These are phyloP conservation scores for Erythrophleum ivorense DNA, from an alignment of 331 rosid genomes.

Conservation along the genomic window DNA sequence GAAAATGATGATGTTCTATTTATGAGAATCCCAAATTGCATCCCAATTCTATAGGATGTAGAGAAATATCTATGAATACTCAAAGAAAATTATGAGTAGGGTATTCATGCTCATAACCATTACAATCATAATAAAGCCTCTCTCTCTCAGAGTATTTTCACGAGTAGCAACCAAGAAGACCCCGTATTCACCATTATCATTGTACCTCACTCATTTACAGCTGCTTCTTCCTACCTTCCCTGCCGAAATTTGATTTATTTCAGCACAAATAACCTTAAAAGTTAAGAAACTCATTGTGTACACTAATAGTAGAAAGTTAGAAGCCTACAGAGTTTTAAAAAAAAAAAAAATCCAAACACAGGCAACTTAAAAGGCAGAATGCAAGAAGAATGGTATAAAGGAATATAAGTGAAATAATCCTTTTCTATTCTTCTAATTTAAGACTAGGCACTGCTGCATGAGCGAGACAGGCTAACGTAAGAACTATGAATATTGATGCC, in stretches of 20 bases:
- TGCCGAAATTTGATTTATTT: slow-evolving; percentile 51
- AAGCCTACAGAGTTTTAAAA: neutral
- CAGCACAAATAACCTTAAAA: slow-evolving; percentile 37
- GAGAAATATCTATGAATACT: no score
- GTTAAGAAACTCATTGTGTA: slow-evolving; percentile 12
- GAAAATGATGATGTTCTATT: no score
- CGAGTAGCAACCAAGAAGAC: slow-evolving; percentile 83
- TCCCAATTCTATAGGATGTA: no score
- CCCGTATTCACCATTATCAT: slow-evolving; percentile 58
- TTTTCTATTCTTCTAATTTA: slow-evolving; percentile 28
- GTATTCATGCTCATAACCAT: no score
- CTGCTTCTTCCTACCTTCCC: slow-evolving; percentile 78
- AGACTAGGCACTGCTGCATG: neutral
- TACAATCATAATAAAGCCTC: no score
- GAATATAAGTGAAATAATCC: slow-evolving; percentile 21
- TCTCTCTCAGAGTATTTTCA: slow-evolving; percentile 52
- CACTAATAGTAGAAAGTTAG: neutral
- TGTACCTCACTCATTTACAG: no score
- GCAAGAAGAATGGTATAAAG: slow-evolving; percentile 28
- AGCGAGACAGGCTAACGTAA: slow-evolving; percentile 50
- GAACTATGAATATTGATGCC: slow-evolving; percentile 79
- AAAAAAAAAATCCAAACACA: neutral
- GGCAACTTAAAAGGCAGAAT: slow-evolving; percentile 18
- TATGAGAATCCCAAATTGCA: no score
- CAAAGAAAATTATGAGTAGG: no score